phyloP scores from a whole-genome alignment of 2,329 filamentous ascomycete species.

The Chrysoporthe cubensis region DNA sequence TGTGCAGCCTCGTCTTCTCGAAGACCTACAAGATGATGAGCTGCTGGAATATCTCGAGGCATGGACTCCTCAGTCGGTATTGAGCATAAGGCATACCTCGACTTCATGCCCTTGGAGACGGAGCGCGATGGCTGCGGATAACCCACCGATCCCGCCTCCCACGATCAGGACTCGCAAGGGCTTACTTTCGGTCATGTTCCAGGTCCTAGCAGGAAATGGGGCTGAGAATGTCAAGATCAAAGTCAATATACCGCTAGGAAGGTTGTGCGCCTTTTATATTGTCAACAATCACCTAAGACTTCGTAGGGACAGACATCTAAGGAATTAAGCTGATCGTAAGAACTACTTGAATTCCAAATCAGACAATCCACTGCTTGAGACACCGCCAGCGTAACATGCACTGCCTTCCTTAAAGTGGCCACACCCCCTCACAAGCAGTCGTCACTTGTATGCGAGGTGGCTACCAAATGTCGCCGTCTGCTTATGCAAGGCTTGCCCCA shows the following conservation, averaged over 20 bases:
- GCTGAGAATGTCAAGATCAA: no score
- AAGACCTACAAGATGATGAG: constrained; percentile 15
- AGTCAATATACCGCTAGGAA: neutral
- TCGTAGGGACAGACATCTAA: no score
- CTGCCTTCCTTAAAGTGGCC: no score
- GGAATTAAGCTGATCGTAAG: no score
- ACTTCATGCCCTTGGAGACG: constrained; percentile 24
- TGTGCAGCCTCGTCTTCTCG: constrained; percentile 22
- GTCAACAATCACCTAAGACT: no score
- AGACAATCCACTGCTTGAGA: no score
- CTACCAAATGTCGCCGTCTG: no score
- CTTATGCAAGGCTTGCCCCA: no score
- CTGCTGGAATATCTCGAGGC: neutral
- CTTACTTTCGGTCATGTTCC: constrained; percentile 6
- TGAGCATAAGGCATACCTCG: constrained; percentile 8
- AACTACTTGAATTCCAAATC: no score
- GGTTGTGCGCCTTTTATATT: neutral
- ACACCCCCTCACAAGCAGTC: no score
- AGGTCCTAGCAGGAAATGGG: neutral
- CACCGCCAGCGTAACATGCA: no score
- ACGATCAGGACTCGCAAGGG: constrained; percentile 20
- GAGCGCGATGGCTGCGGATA: constrained; percentile 24
- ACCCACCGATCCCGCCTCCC: constrained; percentile 25
- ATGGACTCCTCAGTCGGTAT: neutral
- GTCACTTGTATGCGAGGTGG: no score